Conservation (phyloP, 2,329 filamentous ascomycete species). For the Alternaria arbusti region DNA sequence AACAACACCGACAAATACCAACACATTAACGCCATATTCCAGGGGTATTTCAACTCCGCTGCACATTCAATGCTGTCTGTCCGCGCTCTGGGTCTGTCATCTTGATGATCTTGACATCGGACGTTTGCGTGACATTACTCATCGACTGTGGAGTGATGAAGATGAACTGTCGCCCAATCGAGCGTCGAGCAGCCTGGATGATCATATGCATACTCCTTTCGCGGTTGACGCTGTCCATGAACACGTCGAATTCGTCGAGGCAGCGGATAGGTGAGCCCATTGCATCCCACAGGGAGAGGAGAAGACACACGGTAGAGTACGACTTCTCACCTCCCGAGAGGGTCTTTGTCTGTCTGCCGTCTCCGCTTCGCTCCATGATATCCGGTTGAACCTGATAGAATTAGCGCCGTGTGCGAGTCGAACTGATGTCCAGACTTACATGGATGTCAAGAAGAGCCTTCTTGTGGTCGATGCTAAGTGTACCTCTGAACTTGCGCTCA, state of each 20-base stretch:
- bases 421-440: constrained; percentile 51
- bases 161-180: constrained; percentile 92
- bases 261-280: constrained; percentile 96
- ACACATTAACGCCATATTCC: not conserved
- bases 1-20: not conserved
- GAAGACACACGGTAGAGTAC: constrained; percentile 92
- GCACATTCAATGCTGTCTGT: constrained; percentile 52
- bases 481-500: constrained; percentile 87
- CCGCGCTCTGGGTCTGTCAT: constrained; percentile 61
- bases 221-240: constrained; percentile 98
- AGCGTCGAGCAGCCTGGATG: constrained; percentile 81
- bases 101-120: constrained; percentile 82
- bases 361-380: constrained; percentile 70
- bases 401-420: constrained; percentile 5
- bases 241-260: constrained; percentile 97
- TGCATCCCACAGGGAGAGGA: constrained; percentile 94
- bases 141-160: constrained; percentile 94
- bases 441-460: constrained; percentile 77
- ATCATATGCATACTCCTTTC: constrained; percentile 94
- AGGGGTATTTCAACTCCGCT: constrained; percentile 4
- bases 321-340: constrained; percentile 97
- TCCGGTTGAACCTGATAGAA: constrained; percentile 65
- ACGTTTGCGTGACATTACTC: constrained; percentile 48
- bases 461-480: constrained; percentile 78
- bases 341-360: constrained; percentile 85